Conservation (phyloP, 2,329 filamentous ascomycete species). For the Tolypocladium tundrense region DNA sequence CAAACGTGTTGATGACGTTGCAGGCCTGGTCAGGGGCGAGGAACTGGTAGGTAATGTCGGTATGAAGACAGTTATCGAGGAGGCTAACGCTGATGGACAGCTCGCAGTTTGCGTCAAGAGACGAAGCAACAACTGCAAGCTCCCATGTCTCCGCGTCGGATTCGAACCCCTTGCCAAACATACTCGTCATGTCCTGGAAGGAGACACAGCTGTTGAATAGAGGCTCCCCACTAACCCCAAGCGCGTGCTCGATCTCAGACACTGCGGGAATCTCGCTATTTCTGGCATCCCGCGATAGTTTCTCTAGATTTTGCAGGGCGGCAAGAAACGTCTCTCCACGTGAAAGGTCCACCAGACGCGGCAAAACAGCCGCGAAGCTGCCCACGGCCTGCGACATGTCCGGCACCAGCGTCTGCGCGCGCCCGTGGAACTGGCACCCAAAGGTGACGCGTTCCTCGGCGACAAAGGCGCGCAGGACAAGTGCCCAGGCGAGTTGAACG, state of each 20-base stretch:
- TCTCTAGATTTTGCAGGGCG: conserved; percentile 21
- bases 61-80: conserved; percentile 26
- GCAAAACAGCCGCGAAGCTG: conserved; percentile 30
- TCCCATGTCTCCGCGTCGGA: conserved; percentile 3
- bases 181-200: conserved; percentile 28
- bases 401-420: conserved; percentile 30
- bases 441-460: conserved; percentile 43
- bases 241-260: conserved; percentile 34
- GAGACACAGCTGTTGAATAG: conserved; percentile 43
- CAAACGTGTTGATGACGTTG: conserved; percentile 42
- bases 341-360: conserved; percentile 23
- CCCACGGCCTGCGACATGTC: conserved; percentile 33
- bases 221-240: conserved; percentile 28
- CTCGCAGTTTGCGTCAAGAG: conserved; percentile 28
- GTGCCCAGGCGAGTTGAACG: conserved; percentile 48
- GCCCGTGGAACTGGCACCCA: conserved; percentile 36
- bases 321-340: conserved; percentile 20
- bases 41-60: conserved; percentile 33
- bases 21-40: conserved; percentile 31
- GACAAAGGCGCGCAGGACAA: conserved; percentile 45
- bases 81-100: conserved; percentile 35
- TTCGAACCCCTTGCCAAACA: not conserved
- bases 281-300: conserved; percentile 9
- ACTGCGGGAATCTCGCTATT: conserved; percentile 35
- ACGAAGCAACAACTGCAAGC: conserved; percentile 4